Evolutionary conservation across 331 rosid genomes (phyloP).

Genomic region (Acacia concinna): DNA sequence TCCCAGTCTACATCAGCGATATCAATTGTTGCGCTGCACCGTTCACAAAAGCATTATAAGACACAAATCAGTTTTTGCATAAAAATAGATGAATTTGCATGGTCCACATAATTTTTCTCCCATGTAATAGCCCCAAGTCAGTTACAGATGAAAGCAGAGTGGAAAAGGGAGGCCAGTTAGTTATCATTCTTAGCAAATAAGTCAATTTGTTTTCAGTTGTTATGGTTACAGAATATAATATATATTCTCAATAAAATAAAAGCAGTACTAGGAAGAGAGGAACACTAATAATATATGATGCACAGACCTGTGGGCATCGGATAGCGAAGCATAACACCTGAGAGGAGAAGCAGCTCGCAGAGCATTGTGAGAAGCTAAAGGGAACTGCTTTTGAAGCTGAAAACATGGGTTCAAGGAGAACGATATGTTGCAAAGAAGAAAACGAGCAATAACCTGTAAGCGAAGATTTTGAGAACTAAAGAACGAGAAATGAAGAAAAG

Average conservation of each 20-base stretch:
- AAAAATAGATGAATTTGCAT: not conserved
- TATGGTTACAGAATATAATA: not conserved
- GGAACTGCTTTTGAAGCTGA: constrained; percentile 42
- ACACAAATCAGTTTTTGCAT: not conserved
- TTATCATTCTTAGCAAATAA: not conserved
- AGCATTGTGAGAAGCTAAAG: constrained; percentile 33
- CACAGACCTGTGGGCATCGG: constrained; percentile 36
- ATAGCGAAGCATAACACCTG: constrained; percentile 33
- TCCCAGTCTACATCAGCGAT: constrained; percentile 84
- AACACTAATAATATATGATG: not conserved
- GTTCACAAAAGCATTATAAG: not conserved
- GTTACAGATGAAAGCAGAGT: not conserved
- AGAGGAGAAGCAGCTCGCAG: constrained; percentile 29
- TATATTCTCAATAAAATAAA: not conserved
- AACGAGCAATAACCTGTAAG: not conserved
- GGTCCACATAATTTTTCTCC: not conserved
- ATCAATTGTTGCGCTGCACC: constrained; percentile 47
- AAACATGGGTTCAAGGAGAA: not conserved
- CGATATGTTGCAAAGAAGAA: not conserved
- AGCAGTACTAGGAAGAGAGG: not conserved
- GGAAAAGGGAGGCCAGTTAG: not conserved
- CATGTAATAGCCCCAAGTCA: not conserved
- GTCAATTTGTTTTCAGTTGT: not conserved
- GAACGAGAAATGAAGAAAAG: not conserved
- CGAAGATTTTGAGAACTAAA: not conserved